Evolutionary conservation across 2,329 filamentous ascomycete species (phyloP), one percentile per base, ranked within the genome.

Genomic region (Fusarium agapanthi): DNA sequence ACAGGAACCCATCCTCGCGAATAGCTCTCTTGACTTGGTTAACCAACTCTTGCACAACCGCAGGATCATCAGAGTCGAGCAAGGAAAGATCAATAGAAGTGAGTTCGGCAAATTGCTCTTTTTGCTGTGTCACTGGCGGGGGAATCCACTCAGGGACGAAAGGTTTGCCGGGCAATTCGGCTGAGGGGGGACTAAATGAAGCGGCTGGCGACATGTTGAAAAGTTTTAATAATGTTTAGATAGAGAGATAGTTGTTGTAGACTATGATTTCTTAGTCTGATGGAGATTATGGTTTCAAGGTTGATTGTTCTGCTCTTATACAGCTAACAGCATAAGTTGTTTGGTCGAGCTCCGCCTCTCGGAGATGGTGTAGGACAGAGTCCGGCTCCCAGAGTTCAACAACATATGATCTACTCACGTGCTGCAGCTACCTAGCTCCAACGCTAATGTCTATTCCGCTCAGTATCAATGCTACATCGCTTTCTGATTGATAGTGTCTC

Each of bases 61-160:
- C 76, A 13, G 82, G 80, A 59, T 84, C 82, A 3, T 81, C 76
- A 1, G 82, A 84, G 71, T 84, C 82, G 10, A 87, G 76, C 70
- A 86, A 67, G 50, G 83, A 84, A 12, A 85, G 78, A 44, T 85
- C 82, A 60, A 85, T 83, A 6, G 83, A 83, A 37, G 79, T 79
- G n/a, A 85, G 80, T 32, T 82, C 69, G 7, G 83, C 83, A 76
- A 83, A 85, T 60, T 84, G 79, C 32, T 85, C 79, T 54, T 83
- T 82, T 72, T 85, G 77, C 58, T 84, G 77, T 6, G 86, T 88
- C 24, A 82, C 74, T 24, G 82, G 80, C 11, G 86, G 86, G n/a
- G 84, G 83, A 40, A 79, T 59, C 84, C 84, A 85, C 76, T 75
- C 74, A 15, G 83, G 78, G 15, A 86, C 83, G n/a, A 69, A 74